Base-by-base conservation (phyloP, 306 rosid genomes). In the Purshia tridentata region DNA sequence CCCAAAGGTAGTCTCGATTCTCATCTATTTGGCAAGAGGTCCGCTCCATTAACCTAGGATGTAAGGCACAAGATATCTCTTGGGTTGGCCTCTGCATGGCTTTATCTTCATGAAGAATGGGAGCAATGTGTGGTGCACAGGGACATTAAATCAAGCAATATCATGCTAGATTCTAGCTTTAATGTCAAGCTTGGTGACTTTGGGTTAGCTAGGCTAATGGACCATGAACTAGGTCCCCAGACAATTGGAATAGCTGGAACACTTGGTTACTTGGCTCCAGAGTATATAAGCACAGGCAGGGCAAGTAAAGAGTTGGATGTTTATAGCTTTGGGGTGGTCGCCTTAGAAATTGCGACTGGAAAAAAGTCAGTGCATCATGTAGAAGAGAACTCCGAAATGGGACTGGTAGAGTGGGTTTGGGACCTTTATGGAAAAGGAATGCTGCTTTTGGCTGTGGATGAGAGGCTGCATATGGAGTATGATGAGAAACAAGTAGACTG, bases 251-350 rank as follows among this genome's bases (percentile, higher is more conserved):
- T 54, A 35, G 60, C 12, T 54, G 60, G 60, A 54, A 54, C 60
- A 54, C 20, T 54, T 54, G 60, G 60, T 22, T 54, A 54, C 10
- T 7, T 54, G 35, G 60, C 18, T 54, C 60, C 37, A 54, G 60
- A 54, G 20, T 54, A 54, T 5, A 19, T 54, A 54, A 18, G 18
- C 12, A 19, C 35, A 1, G 60, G 60, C 35, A 54, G 20, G 37
- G 10, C 60, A 18, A 19, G 60, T 54, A 54, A 13, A 54, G 60
- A 54, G 29, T 54, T 6, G 0, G 60, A 54, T 54, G 60, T 54
- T 8, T 54, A 54, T 54, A 54, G 60, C 60, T 54, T 54, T 54
- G 60, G 60, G 60, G 60, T 54, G 9, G 60, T 54, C 10, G 37
- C 37, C 35, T 54, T 54, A 18, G 60, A 54, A 54, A 19, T 54